Percentiles rank a stretch among this genome's conserved stretches.
These are phyloP conservation scores for Hordeum vulgare DNA, from an alignment of 176 grass and related monocot genomes.

Conservation along the genomic window MorexV3_pseudomolecules_assembly NC_058521.1:591589088-591589587, in stretches of 20 bases:
- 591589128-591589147: slow-evolving; percentile 85
- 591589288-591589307: neutral
- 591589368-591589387: neutral
- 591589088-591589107: slow-evolving; percentile 57
- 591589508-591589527: neutral
- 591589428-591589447: neutral
- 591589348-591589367: neutral
- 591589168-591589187: slow-evolving; percentile 42
- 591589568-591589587: neutral
- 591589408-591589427: slow-evolving; percentile 1
- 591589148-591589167: slow-evolving; percentile 41
- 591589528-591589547: neutral
- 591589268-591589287: neutral
- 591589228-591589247: neutral
- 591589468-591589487: neutral
- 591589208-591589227: neutral
- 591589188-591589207: slow-evolving; percentile 33
- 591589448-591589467: neutral
- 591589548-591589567: neutral
- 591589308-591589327: slow-evolving; percentile 15
- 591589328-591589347: neutral
- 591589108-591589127: slow-evolving; percentile 83
- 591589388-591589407: neutral
- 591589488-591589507: neutral
- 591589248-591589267: neutral